Base-by-base conservation (phyloP, 495 filamentous ascomycete species). In the Penicillium argentinense region DNA sequence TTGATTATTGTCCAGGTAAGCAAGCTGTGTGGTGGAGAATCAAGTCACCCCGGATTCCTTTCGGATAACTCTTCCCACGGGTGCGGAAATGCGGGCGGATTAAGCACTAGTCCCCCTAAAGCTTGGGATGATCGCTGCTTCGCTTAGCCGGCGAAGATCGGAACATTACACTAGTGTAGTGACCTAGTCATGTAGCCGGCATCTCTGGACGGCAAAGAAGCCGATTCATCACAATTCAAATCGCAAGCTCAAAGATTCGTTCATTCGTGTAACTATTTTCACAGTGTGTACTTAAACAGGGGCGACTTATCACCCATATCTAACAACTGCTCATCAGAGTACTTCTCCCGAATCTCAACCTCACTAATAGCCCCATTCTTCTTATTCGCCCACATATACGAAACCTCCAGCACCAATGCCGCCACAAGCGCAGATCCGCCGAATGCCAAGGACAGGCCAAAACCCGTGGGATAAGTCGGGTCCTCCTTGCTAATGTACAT, bases 241-340 rank as follows among this genome's bases (percentile, higher is more conserved):
- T n/a, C n/a, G n/a, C n/a, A n/a, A n/a, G n/a, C n/a, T n/a, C n/a
- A n/a, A n/a, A n/a, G n/a, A 22, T 36, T 21, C 33, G 21, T 36
- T 36, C 3, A 36, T 33, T 17, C 29, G 4, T 36, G 7, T 8
- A 12, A n/a, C 14, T 14, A 14, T 8, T 36, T 33, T 40, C 39
- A 55, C 37, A 66, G 42, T 0, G 57, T 63, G 46, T 73, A 71
- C 54, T 56, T 68, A 51, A 72, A 74, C 12, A 69, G 43, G 5
- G 72, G 70, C 9, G 59, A 65, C 51, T 62, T 63, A 53, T 75
- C 70, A 0, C 72, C 74, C 67, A 75, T 61, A 11, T 66, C 61
- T 25, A 71, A 49, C 39, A 74, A 38, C 45, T 71, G 50, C 11
- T 66, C 66, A 28, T 71, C 62, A 0, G 38, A 60, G 29, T 66